A percentile compares a stretch with the other conserved stretches of the same genome.
Evolutionary conservation across 139 green algal genomes (phyloP).

Genomic region (Klebsormidium nitens): DNA sequence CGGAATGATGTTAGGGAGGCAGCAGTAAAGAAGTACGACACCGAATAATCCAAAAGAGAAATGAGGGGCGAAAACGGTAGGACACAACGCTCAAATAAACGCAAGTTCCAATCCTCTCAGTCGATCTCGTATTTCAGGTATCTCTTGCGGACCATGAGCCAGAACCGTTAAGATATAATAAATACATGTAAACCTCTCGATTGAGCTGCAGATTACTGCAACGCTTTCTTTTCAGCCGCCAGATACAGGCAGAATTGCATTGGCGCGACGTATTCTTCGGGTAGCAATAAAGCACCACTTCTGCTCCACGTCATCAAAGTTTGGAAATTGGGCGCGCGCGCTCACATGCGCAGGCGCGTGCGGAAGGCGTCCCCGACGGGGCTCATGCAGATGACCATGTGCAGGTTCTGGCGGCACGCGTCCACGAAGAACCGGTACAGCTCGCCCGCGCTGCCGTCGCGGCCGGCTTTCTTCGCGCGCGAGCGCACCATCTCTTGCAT

Average conservation of each 20-base stretch:
- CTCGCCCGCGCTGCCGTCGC: conserved; percentile 42
- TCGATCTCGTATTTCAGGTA: too few species aligned
- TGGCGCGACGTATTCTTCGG: conserved; percentile 9
- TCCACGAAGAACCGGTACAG: conserved; percentile 54
- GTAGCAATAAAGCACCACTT: neutral
- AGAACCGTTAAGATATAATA: too few species aligned
- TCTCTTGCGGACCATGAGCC: too few species aligned
- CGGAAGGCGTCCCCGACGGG: conserved; percentile 44
- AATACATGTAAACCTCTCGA: conserved; percentile 47
- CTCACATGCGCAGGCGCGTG: conserved; percentile 11
- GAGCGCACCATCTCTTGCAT: conserved; percentile 46
- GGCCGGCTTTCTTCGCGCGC: conserved; percentile 55
- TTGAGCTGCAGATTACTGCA: conserved; percentile 50
- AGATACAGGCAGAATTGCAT: conserved; percentile 39
- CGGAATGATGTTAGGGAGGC: too few species aligned
- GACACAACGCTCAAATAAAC: too few species aligned
- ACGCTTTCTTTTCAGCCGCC: too few species aligned
- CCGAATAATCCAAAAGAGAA: conserved; percentile 45
- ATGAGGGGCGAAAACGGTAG: too few species aligned
- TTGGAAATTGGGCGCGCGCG: neutral
- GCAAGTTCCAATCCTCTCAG: too few species aligned
- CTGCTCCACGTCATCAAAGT: neutral
- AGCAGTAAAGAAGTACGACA: conserved; percentile 44
- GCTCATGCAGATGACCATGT: conserved; percentile 45
- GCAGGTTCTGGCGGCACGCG: conserved; percentile 49